Evolutionary conservation across 768 basidiomycete genomes (phyloP), one percentile per base, ranked within the genome.

Genomic region (Tubosaeta brunneosetosa): DNA sequence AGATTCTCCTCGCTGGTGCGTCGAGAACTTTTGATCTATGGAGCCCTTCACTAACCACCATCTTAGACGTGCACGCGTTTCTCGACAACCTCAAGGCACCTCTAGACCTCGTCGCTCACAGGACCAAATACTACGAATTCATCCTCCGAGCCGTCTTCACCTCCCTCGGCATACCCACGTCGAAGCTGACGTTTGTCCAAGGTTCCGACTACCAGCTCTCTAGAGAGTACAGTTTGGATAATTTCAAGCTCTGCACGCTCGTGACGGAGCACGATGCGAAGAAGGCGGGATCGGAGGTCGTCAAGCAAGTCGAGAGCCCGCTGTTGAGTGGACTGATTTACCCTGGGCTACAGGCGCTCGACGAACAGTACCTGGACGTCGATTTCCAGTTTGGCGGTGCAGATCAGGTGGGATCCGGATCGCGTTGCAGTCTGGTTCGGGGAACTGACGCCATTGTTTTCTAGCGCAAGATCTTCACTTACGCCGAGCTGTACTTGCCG

Each of bases 341-440:
- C 78, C 97, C 97, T 1, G 94, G 94, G 36, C 71, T 99, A 38
- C 97, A 99, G 61, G 94, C 97, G 10, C 82, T 99, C 26, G 97
- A 99, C 61, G 97, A 99, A 70, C 85, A 98, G 73, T 97, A 98
- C 78, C 81, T 99, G 17, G 91, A 78, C 16, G 88, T 90, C 27
- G 93, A 98, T 68, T 95, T 99, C 74, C 97, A 98, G 70, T 99
- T 99, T 59, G 97, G 95, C 14, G 97, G 97, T 48, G 85, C 92
- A 9, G 97, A 99, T 66, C 95, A 98, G 81, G 94, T 94, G 50
- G 49, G 80, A 64, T 31, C 50, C 16, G 11, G 38, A 34, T 16
- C 9, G 22, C 16, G 12, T 37, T 49, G 42, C 27, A 10, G 29
- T 31, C 17, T 33, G 34, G 26, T 44, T 12, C 11, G n/a, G 3